phyloP scores from a whole-genome alignment of 306 rosid species.

The Corylus heterophylla region DNA sequence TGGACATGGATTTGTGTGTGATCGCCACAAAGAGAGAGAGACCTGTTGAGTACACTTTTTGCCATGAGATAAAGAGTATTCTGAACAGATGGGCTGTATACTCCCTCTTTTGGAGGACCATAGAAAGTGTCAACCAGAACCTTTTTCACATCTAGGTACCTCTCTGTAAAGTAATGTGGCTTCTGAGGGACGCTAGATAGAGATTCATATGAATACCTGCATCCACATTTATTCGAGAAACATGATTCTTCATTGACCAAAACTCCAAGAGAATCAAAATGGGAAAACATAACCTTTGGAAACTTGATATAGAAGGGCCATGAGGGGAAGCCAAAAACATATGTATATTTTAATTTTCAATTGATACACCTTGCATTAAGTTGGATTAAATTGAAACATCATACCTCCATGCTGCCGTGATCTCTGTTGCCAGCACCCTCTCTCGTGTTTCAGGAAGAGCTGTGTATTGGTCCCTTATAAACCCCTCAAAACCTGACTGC shows the following conservation, averaged over 20 bases:
- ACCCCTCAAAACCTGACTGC: slow-evolving; percentile 96
- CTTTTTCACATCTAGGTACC: slow-evolving; percentile 57
- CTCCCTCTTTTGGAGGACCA: slow-evolving; percentile 77
- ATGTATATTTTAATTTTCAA: not conserved
- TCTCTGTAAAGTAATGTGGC: slow-evolving; percentile 66
- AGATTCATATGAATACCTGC: slow-evolving; percentile 78
- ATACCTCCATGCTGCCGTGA: slow-evolving; percentile 86
- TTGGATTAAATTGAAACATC: not conserved
- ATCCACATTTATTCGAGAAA: slow-evolving; percentile 25
- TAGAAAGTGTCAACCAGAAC: slow-evolving; percentile 70
- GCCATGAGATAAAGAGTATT: slow-evolving; percentile 91
- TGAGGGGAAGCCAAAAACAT: not conserved
- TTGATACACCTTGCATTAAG: not conserved
- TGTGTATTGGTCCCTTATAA: slow-evolving; percentile 78
- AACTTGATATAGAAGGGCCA: not conserved
- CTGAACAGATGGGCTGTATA: slow-evolving; percentile 93
- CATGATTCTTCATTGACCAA: slow-evolving; percentile 13
- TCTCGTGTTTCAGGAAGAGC: slow-evolving; percentile 88
- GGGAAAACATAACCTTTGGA: not conserved
- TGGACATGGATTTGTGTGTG: no score
- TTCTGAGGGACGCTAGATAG: slow-evolving; percentile 53
- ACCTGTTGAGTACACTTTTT: slow-evolving; percentile 70
- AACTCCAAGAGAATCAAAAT: slow-evolving; percentile 1
- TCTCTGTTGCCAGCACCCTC: slow-evolving; percentile 89
- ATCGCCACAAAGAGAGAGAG: slow-evolving; percentile 6